Base-by-base conservation (phyloP, 1,284 basidiomycete species). In the Cryptococcus maquisensis region DNA sequence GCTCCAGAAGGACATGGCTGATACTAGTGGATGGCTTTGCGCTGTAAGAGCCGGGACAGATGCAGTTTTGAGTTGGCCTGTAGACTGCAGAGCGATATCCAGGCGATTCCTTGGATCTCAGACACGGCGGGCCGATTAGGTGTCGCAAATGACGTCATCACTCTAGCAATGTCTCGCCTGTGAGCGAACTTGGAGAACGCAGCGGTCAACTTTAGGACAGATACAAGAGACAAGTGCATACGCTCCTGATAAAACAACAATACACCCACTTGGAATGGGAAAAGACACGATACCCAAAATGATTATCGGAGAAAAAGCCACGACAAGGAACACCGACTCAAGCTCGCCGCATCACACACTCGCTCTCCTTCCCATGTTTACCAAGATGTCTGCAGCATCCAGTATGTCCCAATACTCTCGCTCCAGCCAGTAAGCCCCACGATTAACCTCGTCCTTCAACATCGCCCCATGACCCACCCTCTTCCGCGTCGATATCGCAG, bases 321-420 rank as follows among this genome's bases (percentile, higher is more conserved):
- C 41, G 41, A n/a, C 41, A 21, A 18, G 4, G 4, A 43, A 16
- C 15, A 43, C 15, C 15, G 20, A n/a, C 20, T 43, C 4, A 43
- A 43, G 15, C 41, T 12, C 20, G 24, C 43, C 18, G 1, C 43
- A 44, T 20, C 43, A 20, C 38, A 32, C 7, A 9, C 45, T 16
- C 16, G 28, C 32, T 1, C 26, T 37, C 18, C 26, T 35, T 47
- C 24, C 20, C 45, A 47, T 47, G n/a, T 26, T 26, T 26, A 47
- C 2, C 45, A 46, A 55, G 38, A 41, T 56, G 16, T 59, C 54
- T 39, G 57, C 57, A 3, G 57, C 57, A 20, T 43, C 54, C 39
- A 55, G 20, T 4, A 59, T 51, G 24, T 55, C 57, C 12, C 39
- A 39, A 24, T 47, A 51, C 36, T 42, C 42, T 26, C 49, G 47